Percentiles rank a stretch among this genome's conserved stretches.
phyloP scores from a whole-genome alignment of 1,284 basidiomycete genomes.

The Marasmius oreades region DNA sequence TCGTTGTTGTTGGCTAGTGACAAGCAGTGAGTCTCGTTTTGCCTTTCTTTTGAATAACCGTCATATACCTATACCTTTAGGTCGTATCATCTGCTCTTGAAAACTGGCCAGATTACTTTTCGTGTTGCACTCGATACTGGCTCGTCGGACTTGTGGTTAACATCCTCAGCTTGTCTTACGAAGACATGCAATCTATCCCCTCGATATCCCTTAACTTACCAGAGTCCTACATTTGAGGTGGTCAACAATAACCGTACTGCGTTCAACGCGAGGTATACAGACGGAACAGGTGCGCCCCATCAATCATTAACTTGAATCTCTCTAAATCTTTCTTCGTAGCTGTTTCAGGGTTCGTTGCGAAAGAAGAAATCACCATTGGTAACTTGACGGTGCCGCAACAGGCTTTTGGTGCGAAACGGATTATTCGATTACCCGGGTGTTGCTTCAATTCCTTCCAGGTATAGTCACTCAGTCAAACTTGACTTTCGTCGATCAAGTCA shows the following conservation, averaged over 20 bases:
- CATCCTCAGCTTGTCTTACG: constrained; percentile 60
- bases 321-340: constrained; percentile 31
- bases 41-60: background rate
- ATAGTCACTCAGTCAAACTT: constrained; percentile 62
- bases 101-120: constrained; percentile 58
- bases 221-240: constrained; percentile 58
- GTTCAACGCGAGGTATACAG: constrained; percentile 61
- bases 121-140: constrained; percentile 73
- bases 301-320: constrained; percentile 4
- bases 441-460: constrained; percentile 32
- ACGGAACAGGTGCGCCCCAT: constrained; percentile 54
- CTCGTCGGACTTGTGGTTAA: constrained; percentile 72
- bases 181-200: constrained; percentile 52
- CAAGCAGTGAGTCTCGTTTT: constrained; percentile 37
- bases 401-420: constrained; percentile 52
- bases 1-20: constrained; percentile 41
- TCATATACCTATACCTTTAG: constrained; percentile 28
- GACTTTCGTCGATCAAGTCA: constrained; percentile 55
- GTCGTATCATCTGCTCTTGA: constrained; percentile 62
- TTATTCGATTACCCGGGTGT: background rate
- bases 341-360: constrained; percentile 65
- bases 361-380: constrained; percentile 54
- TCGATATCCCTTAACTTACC: constrained; percentile 61
- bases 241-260: constrained; percentile 57
- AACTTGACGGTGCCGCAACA: constrained; percentile 59